These are phyloP conservation scores for Thielaviopsis euricoi DNA, from an alignment of 2,329 filamentous ascomycete species.

Conservation along the genomic window DNA sequence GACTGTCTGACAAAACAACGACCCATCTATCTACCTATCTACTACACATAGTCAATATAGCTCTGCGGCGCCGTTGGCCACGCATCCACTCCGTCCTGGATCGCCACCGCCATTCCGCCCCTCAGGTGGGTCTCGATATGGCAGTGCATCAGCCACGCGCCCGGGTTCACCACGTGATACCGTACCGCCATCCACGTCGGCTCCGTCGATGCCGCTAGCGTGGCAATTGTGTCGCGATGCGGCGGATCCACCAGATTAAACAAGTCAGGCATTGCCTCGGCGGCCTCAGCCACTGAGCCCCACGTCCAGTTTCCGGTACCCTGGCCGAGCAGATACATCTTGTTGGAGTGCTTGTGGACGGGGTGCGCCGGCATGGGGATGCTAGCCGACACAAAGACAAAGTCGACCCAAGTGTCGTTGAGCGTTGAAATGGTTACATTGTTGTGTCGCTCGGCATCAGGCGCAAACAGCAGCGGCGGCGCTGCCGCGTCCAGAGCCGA, in stretches of 20 bases:
- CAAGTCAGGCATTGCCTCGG: slow-evolving; percentile 24
- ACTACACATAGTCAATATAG: slow-evolving; percentile 16
- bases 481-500: slow-evolving; percentile 19
- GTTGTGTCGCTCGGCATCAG: slow-evolving; percentile 18
- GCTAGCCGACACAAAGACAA: slow-evolving; percentile 30
- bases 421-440: slow-evolving; percentile 32
- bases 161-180: slow-evolving; percentile 35
- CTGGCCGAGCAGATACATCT: slow-evolving; percentile 38
- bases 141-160: slow-evolving; percentile 38
- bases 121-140: slow-evolving; percentile 36
- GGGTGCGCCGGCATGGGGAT: slow-evolving; percentile 35
- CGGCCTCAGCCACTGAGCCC: slow-evolving; percentile 35
- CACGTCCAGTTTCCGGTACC: slow-evolving; percentile 36
- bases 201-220: slow-evolving; percentile 7
- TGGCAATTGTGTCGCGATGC: slow-evolving; percentile 27
- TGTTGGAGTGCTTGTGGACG: slow-evolving; percentile 48
- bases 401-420: slow-evolving; percentile 36
- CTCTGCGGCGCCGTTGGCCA: slow-evolving; percentile 26
- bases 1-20: background rate
- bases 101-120: slow-evolving; percentile 37
- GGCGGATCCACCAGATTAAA: slow-evolving; percentile 44
- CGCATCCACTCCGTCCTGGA: slow-evolving; percentile 30
- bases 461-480: slow-evolving; percentile 30
- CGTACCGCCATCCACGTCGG: slow-evolving; percentile 31
- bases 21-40: background rate